Base-by-base conservation (phyloP, 345 rosid species). In the Gossypium longicalyx region DNA sequence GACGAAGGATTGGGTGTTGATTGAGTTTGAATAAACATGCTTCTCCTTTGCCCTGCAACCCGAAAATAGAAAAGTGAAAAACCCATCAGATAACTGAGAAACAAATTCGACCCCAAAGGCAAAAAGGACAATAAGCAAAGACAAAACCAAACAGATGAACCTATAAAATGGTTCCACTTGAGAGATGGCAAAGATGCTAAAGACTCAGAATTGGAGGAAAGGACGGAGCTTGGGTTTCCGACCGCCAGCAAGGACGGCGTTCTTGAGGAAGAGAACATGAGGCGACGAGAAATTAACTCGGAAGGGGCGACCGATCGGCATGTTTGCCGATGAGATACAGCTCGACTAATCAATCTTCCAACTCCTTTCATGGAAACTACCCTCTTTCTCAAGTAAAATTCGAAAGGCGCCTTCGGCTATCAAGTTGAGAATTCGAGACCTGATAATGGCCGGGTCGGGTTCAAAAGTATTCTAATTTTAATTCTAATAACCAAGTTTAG, bases 1-100 rank as follows among this genome's bases (percentile, higher is more conserved):
- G 99, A 95, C 9, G 88, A 86, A 51, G 99, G 98, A 76, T 95
- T 95, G n/a, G 99, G 99, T 1, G 99, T 95, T 6, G 94, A 76
- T 44, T 95, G 96, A 20, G 97, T 91, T 83, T 95, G 91, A 61
- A 93, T 91, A 84, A 90, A 95, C 97, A 95, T 88, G 6, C 83
- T 89, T 85, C 98, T 92, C 83, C 86, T 90, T 87, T 95, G 99
- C 86, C 73, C 97, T 92, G 85, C 63, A 66, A 45, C 34, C 34
- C 4, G 78, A 68, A 19, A 57, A 59, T 1, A 34, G 17, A 15
- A 52, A 3, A 5, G 58, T 34, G 7, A 34, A 53, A 38, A 7
- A 67, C 60, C 23, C 25, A 68, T 34, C 38, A 34, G 38, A 34
- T 9, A 15, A n/a, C n/a, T 45, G 12, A 45, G 15, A 11, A 9